phyloP scores from a whole-genome alignment of 176 grass and related monocot species.

The Bonia amplexicaulis region DNA sequence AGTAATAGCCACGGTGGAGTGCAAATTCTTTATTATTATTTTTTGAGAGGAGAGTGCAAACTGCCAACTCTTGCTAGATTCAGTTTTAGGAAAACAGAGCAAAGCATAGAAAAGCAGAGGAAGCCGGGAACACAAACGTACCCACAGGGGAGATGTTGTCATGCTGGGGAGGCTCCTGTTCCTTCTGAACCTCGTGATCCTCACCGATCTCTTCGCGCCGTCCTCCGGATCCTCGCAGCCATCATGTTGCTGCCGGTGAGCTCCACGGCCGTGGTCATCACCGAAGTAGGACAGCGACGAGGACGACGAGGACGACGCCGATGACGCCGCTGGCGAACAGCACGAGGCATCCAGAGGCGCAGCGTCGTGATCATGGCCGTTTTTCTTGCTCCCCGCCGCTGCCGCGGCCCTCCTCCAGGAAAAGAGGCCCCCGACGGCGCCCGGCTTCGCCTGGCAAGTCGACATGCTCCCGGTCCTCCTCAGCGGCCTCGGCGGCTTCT shows the following conservation, averaged over 20 bases:
- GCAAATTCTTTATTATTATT: neutral
- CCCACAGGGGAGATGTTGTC: conserved; percentile 49
- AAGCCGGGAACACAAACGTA: conserved; percentile 12
- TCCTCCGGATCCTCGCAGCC: neutral
- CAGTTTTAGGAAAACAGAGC: neutral
- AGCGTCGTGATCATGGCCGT: neutral
- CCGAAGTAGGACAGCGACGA: conserved; percentile 19
- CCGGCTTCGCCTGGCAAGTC: neutral
- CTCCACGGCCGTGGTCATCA: neutral
- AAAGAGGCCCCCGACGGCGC: conserved; percentile 8
- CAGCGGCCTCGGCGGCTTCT: conserved; percentile 1
- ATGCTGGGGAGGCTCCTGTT: conserved; percentile 39
- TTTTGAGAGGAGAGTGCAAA: too few relatives aligned
- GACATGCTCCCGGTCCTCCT: conserved; percentile 10
- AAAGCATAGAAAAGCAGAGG: neutral
- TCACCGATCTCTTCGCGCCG: conserved; percentile 6
- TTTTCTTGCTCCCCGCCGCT: neutral
- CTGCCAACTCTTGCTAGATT: neutral
- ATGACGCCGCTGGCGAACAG: neutral
- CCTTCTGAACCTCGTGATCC: conserved; percentile 45
- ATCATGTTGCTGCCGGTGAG: neutral
- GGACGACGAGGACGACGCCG: neutral
- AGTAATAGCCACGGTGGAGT: neutral
- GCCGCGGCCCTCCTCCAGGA: conserved; percentile 18
- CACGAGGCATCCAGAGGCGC: neutral